Evolutionary conservation across 148 eudicot genomes (phyloP), one percentile per base, ranked within the genome.

Genomic region (Spergularia bocconei): DNA sequence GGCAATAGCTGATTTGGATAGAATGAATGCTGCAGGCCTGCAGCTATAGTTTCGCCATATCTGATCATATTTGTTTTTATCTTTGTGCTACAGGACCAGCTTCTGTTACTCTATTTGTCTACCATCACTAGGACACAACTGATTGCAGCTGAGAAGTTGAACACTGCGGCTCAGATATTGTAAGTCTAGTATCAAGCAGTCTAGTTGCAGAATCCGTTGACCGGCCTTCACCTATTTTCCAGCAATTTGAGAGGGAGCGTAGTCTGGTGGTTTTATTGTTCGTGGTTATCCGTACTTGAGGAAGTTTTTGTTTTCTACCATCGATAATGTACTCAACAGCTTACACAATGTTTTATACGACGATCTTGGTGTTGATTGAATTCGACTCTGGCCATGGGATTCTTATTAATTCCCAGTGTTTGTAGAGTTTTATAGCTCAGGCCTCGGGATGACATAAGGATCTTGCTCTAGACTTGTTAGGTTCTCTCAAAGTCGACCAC

Each of bases 51-150:
- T 44, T 9, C 48, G 10, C 48, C 10, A 9, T 44, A 63, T 62
- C 67, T 80, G 69, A 72, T 56, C 16, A 16, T 7, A 13, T 61
- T 6, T 20, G 58, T 1, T 13, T 67, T 23, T 79, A 55, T 36
- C 44, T 23, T 23, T 71, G 39, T 67, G 33, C 86, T 70, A 25
- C 90, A 92, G 98, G 98, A 95, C 79, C 97, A 92, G 79, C 81
- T 92, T 62, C 85, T 95, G 7, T 79, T 95, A 55, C 88, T 95
- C 9, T 92, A 92, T 83, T 77, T 95, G 86, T 92, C 96, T 44
- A 96, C 97, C 86, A 88, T 96, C 79, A 89, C 91, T 73, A 91
- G 98, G 84, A 89, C 98, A 41, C 98, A 96, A 74, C 89, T 96
- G 57, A 83, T 90, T 72, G 70, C 90, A 70, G 98, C 98, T 53